These are phyloP conservation scores for Piper longum DNA, from an alignment of 164 flowering plant species.

Conservation along the genomic window DNA sequence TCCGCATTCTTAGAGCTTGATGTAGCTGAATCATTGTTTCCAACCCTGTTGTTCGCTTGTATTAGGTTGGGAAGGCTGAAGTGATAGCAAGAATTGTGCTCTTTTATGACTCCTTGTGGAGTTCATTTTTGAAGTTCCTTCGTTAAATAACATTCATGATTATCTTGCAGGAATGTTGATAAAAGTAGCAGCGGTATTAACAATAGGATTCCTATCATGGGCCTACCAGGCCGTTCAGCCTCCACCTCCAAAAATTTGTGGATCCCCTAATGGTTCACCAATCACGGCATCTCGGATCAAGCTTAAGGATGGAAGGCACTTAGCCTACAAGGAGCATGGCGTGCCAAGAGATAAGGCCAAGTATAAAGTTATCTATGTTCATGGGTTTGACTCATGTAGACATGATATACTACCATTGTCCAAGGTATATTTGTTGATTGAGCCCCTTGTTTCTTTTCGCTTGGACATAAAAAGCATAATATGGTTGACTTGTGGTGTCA, in stretches of 20 bases:
- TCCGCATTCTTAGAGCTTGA: no score
- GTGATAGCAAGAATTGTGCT: not conserved
- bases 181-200: conserved; percentile 17
- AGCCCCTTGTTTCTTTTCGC: not conserved
- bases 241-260: conserved; percentile 43
- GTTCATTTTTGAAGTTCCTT: not conserved
- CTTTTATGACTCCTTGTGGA: no score
- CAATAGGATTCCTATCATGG: conserved; percentile 35
- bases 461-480: not conserved
- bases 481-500: not conserved
- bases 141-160: not conserved
- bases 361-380: conserved; percentile 40
- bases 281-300: conserved; percentile 56
- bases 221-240: conserved; percentile 47
- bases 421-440: conserved; percentile 19
- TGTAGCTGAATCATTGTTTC: no score
- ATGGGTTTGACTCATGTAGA: conserved; percentile 44
- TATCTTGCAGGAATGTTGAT: conserved; percentile 24
- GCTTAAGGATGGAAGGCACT: conserved; percentile 63
- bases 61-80: no score
- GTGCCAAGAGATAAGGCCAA: conserved; percentile 44
- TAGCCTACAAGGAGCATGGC: conserved; percentile 66
- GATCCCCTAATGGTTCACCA: conserved; percentile 43
- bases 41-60: not conserved
- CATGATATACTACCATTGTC: conserved; percentile 23